Base-by-base conservation (phyloP, 352 stramenopile genomes). In the Globisporangium viniferum region DNA sequence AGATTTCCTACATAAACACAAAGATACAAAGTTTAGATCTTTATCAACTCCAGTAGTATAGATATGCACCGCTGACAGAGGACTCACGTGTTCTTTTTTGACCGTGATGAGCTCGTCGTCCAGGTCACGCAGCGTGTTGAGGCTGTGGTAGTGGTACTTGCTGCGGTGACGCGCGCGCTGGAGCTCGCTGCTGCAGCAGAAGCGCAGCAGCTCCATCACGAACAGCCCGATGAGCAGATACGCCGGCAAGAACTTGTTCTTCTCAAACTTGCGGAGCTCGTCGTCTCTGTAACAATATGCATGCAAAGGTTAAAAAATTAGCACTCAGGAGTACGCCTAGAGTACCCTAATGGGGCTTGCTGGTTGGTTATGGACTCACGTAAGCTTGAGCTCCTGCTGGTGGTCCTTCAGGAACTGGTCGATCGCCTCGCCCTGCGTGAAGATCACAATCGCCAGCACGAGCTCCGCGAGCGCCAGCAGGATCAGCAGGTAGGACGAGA, bases 201-300 rank as follows among this genome's bases (percentile, higher is more conserved):
- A 88, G 64, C 86, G 84, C n/a, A 92, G 54, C 44, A 87, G 73
- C 73, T 94, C 86, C 86, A 94, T 92, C 7, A 70, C 70, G 48
- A 89, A 91, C 10, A 92, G 65, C 0, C 65, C 80, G 6, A 94
- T 62, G 67, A 94, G 68, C n/a, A 84, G 55, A 64, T 92, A 94
- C 41, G 82, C 84, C 14, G 82, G 86, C 24, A 90, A 73, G 63
- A 87, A 92, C 68, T 92, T 92, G 77, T 89, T 84, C 46, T 73
- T 57, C 61, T 92, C 80, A 46, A 90, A 85, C 12, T 76, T 74
- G 0, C 71, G 62, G n/a, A 94, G 70, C 64, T 92, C 49, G 5
- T 65, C 82, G 62, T 81, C 78, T 12, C 70, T 73, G 59, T 14
- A 29, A 68, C 27, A 68, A 39, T 12, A 59, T 12, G 14, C 53